Conservation (phyloP, 2,329 filamentous ascomycete species). For the Fusarium sp. region DNA sequence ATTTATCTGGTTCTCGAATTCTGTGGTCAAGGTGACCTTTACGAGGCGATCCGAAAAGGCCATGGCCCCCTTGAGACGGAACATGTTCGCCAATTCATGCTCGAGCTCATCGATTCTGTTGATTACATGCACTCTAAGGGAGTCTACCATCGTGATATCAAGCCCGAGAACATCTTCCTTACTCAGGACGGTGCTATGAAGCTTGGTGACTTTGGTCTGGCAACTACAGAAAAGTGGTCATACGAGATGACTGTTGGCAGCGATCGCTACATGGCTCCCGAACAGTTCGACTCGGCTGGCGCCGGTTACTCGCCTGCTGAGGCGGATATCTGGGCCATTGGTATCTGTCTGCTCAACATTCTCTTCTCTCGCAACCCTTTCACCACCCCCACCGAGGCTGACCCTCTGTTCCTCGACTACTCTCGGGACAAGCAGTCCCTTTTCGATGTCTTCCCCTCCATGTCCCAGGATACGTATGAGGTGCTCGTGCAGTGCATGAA, state of each 20-base stretch:
- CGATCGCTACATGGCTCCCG: constrained; percentile 98
- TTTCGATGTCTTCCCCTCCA: constrained; percentile 97
- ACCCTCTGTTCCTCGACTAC: constrained; percentile 94
- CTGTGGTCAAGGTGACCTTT: constrained; percentile 94
- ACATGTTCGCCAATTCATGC: constrained; percentile 97
- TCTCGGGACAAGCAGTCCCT: constrained; percentile 93
- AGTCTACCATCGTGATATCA: constrained; percentile 97
- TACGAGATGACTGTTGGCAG: constrained; percentile 95
- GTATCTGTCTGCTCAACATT: constrained; percentile 96
- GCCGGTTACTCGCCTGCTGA: constrained; percentile 92
- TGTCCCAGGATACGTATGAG: constrained; percentile 98
- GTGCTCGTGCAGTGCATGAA: constrained; percentile 93
- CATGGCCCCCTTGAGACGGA: constrained; percentile 94
- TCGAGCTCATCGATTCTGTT: constrained; percentile 91
- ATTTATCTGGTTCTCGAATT: constrained; percentile 95
- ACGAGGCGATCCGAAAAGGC: constrained; percentile 93
- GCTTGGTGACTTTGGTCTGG: constrained; percentile 95
- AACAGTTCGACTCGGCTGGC: constrained; percentile 93
- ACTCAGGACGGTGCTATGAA: constrained; percentile 91
- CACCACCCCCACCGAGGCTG: constrained; percentile 88
- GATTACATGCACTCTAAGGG: constrained; percentile 92
- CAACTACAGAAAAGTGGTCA: constrained; percentile 90
- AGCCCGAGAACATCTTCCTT: constrained; percentile 99
- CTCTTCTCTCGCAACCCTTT: constrained; percentile 98
- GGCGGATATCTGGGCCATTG: constrained; percentile 97